phyloP scores from a whole-genome alignment of 371 early-diverging fungal genomes.

The Mortierella sp. region DNA sequence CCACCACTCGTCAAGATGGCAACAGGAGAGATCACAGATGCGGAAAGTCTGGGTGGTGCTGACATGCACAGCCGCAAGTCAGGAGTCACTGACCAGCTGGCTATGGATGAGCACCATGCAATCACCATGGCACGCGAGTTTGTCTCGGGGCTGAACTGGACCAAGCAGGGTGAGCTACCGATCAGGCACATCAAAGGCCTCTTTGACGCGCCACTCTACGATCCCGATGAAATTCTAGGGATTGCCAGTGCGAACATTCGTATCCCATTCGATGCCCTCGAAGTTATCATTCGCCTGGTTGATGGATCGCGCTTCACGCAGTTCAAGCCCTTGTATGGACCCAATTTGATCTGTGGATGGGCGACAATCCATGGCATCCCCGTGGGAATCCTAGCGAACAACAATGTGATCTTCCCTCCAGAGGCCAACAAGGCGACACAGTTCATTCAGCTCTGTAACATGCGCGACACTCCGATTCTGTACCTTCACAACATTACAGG shows the following conservation, averaged over 20 bases:
- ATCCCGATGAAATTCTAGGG: slow-evolving; percentile 71
- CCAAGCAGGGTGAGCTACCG: slow-evolving; percentile 65
- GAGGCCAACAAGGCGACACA: slow-evolving; percentile 84
- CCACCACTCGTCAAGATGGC: slow-evolving; percentile 85
- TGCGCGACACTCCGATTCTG: slow-evolving; percentile 73
- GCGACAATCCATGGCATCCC: slow-evolving; percentile 76
- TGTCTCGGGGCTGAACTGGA: slow-evolving; percentile 73
- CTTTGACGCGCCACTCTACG: slow-evolving; percentile 70
- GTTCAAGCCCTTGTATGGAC: slow-evolving; percentile 78
- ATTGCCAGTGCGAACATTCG: slow-evolving; percentile 75
- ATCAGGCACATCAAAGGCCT: slow-evolving; percentile 59
- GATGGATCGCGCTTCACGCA: slow-evolving; percentile 73
- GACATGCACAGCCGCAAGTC: slow-evolving; percentile 80
- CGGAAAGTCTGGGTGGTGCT: slow-evolving; percentile 80
- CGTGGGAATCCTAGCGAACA: slow-evolving; percentile 79
- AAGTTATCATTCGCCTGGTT: slow-evolving; percentile 74
- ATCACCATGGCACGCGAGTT: slow-evolving; percentile 76
- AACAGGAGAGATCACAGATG: slow-evolving; percentile 78
- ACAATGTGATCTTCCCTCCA: slow-evolving; percentile 76
- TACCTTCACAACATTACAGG: slow-evolving; percentile 84
- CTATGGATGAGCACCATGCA: slow-evolving; percentile 72
- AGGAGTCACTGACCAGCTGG: slow-evolving; percentile 73
- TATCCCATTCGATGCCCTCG: slow-evolving; percentile 75
- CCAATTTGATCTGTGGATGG: slow-evolving; percentile 74
- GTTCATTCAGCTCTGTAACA: slow-evolving; percentile 81